Evolutionary conservation across 306 rosid genomes (phyloP).

Genomic region (Biancaea sappan): DNA sequence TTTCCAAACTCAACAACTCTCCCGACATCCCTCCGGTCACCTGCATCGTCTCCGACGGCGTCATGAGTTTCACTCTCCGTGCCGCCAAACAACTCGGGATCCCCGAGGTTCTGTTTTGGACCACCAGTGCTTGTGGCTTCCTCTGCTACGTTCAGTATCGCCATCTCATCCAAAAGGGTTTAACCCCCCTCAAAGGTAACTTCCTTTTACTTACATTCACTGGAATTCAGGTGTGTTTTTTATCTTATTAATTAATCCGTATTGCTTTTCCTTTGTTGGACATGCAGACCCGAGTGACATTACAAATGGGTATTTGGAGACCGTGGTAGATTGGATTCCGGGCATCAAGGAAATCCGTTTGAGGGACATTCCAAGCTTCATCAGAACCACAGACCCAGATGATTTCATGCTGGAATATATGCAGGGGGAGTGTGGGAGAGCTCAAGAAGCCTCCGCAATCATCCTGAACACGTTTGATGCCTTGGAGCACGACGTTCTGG

Average conservation of each 20-base stretch:
- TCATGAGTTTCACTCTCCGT: constrained; percentile 35
- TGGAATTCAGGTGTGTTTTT: no score
- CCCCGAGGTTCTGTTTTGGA: constrained; percentile 40
- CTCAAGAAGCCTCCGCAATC: constrained; percentile 51
- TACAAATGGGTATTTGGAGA: constrained; percentile 62
- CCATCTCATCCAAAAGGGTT: constrained; percentile 24
- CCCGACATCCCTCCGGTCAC: constrained; percentile 39
- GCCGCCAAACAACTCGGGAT: constrained; percentile 42
- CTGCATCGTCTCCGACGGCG: constrained; percentile 45
- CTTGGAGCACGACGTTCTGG: constrained; percentile 48
- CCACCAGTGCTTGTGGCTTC: constrained; percentile 47
- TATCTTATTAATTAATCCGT: no score
- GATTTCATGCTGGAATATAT: constrained; percentile 36
- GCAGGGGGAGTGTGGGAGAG: constrained; percentile 27
- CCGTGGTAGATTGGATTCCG: constrained; percentile 57
- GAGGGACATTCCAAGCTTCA: constrained; percentile 57
- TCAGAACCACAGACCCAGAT: constrained; percentile 57
- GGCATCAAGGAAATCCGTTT: constrained; percentile 58
- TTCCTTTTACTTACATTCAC: neutral
- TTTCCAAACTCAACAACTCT: constrained; percentile 32
- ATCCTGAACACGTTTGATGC: constrained; percentile 63
- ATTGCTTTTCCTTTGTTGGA: neutral
- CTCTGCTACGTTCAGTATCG: constrained; percentile 34
- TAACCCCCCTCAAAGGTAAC: constrained; percentile 62
- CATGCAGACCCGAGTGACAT: constrained; percentile 51